A percentile compares a stretch with the other conserved stretches of the same genome.
These are phyloP conservation scores for Leccinellum rugosiceps DNA, from an alignment of 768 basidiomycete genomes.

Conservation along the genomic window DNA sequence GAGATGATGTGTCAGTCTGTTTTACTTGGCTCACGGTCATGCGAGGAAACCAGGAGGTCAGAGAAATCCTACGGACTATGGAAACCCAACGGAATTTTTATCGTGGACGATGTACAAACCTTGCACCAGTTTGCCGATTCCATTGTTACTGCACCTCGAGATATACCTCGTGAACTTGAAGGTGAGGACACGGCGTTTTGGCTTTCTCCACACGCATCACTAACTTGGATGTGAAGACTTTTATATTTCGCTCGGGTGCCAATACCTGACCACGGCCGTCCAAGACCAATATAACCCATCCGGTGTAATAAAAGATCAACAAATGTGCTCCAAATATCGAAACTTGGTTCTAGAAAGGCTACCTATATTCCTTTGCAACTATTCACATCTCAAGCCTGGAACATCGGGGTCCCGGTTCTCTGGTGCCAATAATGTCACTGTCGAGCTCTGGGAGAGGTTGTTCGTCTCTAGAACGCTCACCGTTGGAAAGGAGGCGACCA, in stretches of 20 bases:
- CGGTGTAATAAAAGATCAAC: slow-evolving; percentile 43
- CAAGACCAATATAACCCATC: slow-evolving; percentile 66
- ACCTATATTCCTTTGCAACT: slow-evolving; percentile 85
- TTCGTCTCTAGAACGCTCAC: slow-evolving; percentile 55
- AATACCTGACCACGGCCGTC: slow-evolving; percentile 63
- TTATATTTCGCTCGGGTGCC: slow-evolving; percentile 71
- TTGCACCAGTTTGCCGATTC: slow-evolving; percentile 70
- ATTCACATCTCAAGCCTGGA: slow-evolving; percentile 55
- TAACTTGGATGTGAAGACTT: slow-evolving; percentile 44
- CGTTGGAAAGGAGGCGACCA: slow-evolving; percentile 41
- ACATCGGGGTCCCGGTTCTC: slow-evolving; percentile 61
- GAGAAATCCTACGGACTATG: slow-evolving; percentile 63
- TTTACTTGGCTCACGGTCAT: slow-evolving; percentile 48
- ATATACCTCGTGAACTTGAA: slow-evolving; percentile 89
- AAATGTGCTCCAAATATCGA: slow-evolving; percentile 45
- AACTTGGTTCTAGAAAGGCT: slow-evolving; percentile 70
- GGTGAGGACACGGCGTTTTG: slow-evolving; percentile 36
- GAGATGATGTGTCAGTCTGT: slow-evolving; percentile 67
- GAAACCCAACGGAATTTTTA: slow-evolving; percentile 61
- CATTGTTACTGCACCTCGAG: slow-evolving; percentile 75
- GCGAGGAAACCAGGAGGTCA: slow-evolving; percentile 32
- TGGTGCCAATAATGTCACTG: slow-evolving; percentile 49
- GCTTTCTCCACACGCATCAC: not conserved
- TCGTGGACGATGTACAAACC: slow-evolving; percentile 80
- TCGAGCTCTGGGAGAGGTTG: slow-evolving; percentile 61